Conservation (phyloP, 169 alveolate species). For the Cryptosporidium ubiquitum region DNA sequence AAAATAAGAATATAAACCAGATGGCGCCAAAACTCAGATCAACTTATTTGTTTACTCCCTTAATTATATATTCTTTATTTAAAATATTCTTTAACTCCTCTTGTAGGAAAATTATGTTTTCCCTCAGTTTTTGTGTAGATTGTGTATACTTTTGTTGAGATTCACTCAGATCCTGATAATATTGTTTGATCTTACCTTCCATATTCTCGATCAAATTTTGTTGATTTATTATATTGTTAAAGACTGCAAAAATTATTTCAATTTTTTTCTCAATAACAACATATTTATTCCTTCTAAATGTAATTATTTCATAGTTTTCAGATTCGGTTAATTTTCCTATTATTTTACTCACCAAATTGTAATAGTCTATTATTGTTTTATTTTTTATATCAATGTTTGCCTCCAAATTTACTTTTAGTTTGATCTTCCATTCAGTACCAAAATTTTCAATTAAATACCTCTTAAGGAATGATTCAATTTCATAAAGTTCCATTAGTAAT, state of each 20-base stretch:
- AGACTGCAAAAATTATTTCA: not conserved
- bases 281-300: conserved; percentile 6
- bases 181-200: not conserved
- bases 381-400: too few relatives aligned
- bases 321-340: not conserved
- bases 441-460: not conserved
- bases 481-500: conserved; percentile 9
- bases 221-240: not conserved
- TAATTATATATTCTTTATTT: not conserved
- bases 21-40: conserved; percentile 5
- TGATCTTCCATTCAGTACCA: not conserved
- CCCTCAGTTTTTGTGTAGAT: not conserved
- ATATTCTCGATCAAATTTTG: not conserved
- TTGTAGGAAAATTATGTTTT: not conserved
- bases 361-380: not conserved
- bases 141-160: not conserved
- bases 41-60: conserved; percentile 2
- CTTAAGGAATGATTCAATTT: conserved; percentile 23
- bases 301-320: conserved; percentile 4
- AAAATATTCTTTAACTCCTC: not conserved
- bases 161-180: not conserved
- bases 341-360: not conserved
- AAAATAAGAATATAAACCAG: not conserved
- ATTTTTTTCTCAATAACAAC: not conserved
- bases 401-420: too few relatives aligned